Base-by-base conservation (phyloP, 192 early-diverging fungal genomes). In the Phycomyces nitens region DNA sequence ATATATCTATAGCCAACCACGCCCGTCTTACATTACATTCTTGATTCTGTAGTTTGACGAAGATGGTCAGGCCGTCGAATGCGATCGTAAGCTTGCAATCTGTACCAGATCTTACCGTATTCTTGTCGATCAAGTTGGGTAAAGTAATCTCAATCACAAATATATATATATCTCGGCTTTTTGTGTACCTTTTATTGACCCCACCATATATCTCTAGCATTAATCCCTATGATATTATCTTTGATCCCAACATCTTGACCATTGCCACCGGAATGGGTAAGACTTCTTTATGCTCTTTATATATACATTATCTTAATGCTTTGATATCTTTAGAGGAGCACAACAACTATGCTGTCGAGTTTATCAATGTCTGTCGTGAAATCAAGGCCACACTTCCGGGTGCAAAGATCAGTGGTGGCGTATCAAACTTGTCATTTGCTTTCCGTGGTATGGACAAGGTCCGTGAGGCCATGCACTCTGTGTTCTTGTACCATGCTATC, bases 391-490 rank as follows among this genome's bases (percentile, higher is more conserved):
- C 80, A 21, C 79, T 96, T 10, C 93, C 92, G 1, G 91, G 91
- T 20, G 94, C 93, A 63, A 96, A 96, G 76, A 84, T 98, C 71
- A 91, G 89, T 68, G 95, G 95, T 68, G 95, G 95, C 75, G 93
- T 98, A 27, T 98, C 95, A 72, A 98, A 98, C 74, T 79, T 98
- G 68, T 98, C 95, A 23, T 96, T 98, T 83, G 91, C 95, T 11
- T 98, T 96, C 87, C 90, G 94, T 70, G 94, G 94, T 62, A 95
- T 95, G 82, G 93, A 94, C 66, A 80, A 80, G 39, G 77, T 98
- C 39, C 89, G 95, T 72, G 89, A 94, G 76, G 93, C 94, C 11
- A 96, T 98, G 94, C 94, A 98, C 83, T 89, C 87, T 58, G 95
- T 98, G 8, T 98, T 98, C 70, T 75, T 95, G 68, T 94, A 85